Percentiles rank a stretch among this genome's conserved stretches.
Evolutionary conservation across 2,329 filamentous ascomycete genomes (phyloP).

Genomic region (Onygena corvina): DNA sequence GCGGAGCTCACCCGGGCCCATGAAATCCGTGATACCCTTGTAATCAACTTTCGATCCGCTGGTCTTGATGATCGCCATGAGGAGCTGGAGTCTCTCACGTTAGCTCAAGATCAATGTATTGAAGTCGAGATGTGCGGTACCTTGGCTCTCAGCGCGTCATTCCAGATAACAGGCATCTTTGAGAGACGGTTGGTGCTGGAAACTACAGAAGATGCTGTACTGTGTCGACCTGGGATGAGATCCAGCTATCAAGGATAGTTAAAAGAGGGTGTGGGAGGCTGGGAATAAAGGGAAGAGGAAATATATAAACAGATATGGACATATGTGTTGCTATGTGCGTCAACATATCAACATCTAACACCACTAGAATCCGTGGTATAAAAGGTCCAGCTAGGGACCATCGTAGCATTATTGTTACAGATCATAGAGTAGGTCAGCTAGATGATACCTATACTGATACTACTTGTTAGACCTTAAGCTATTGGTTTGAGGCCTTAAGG

Average conservation of each 20-base stretch:
- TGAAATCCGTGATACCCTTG: conserved; percentile 16
- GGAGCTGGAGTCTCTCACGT: too few species aligned
- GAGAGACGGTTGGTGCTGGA: not conserved
- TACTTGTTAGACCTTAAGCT: too few species aligned
- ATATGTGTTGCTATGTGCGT: not conserved
- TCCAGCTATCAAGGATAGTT: not conserved
- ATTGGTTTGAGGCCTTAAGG: too few species aligned
- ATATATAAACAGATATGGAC: not conserved
- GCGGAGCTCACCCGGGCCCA: conserved; percentile 17
- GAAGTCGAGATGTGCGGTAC: conserved; percentile 14
- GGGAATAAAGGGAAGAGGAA: not conserved
- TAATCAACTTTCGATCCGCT: conserved; percentile 16
- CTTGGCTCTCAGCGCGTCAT: conserved; percentile 21
- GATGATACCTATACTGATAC: too few species aligned
- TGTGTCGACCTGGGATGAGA: too few species aligned
- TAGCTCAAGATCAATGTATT: not conserved
- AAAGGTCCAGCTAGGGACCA: not conserved
- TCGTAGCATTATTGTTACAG: not conserved
- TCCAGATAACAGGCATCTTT: conserved; percentile 24
- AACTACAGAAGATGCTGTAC: not conserved
- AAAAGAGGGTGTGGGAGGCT: not conserved
- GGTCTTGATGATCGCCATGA: conserved; percentile 18
- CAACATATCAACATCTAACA: not conserved
- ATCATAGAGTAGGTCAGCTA: too few species aligned
- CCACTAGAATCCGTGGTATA: not conserved